Evolutionary conservation across 1,284 basidiomycete species (phyloP), one percentile per base, ranked within the genome.

Genomic region (Sanguinoderma infundibulare): DNA sequence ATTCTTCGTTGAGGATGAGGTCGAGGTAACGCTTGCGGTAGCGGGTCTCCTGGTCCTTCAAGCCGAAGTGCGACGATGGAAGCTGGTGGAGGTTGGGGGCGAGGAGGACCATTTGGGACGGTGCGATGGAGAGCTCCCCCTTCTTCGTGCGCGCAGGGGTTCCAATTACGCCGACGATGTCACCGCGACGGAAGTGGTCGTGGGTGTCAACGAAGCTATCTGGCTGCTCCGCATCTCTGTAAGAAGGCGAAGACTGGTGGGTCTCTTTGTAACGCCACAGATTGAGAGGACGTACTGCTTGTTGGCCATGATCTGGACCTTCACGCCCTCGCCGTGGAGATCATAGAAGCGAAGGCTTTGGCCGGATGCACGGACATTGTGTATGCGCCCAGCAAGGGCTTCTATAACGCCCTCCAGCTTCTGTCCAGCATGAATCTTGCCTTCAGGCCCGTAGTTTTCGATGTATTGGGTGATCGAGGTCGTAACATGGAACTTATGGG

Each of bases 21-120:
- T 99, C 97, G 65, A 99, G 89, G 83, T 99, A 98, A 60, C 97
- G 91, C 91, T 98, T 99, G 79, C 98, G 89, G 84, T 98, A 98
- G 59, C 97, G 90, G 55, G 93, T 95, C 79, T 99, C 97, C 76
- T 95, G 92, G 79, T 99, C 97, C 82, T 95, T 95, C 70, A 98
- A 82, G 51, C 96, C 96, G 65, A 92, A 95, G 77, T 94, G 92
- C 67, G 87, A 86, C 17, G 93, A 96, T 61, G 94, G 96, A 8
- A 99, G 86, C 78, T 98, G 96, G 80, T 98, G 97, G 36, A 99
- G 83, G 78, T 96, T 98, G 53, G 97, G 97, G 15, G 97, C 89
- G 66, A 99, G 94, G 52, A 99, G 92, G 68, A 88, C 81, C 82
- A 98, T 94, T 53, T 87, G 78, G 10, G 85, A 84, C 4, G 95